Percentiles rank a stretch among this genome's conserved stretches.
phyloP scores from a whole-genome alignment of 2,329 filamentous ascomycete species.

The Colletotrichum spaethianum region DNA sequence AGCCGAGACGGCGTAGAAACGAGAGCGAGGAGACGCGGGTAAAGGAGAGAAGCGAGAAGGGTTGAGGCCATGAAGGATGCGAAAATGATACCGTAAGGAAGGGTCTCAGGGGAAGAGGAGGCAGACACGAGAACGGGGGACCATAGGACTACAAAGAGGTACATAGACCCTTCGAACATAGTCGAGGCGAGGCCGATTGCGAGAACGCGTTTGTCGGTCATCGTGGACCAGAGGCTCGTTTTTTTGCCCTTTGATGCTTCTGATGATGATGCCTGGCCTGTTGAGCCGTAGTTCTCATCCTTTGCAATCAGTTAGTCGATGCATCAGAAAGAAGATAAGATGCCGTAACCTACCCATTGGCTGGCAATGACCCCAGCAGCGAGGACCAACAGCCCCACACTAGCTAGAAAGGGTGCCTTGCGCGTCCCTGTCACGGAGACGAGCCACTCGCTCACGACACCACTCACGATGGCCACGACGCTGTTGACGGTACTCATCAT shows the following conservation, averaged over 20 bases:
- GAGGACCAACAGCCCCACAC: conserved; percentile 54
- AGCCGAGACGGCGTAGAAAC: conserved; percentile 43
- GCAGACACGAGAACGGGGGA: conserved; percentile 63
- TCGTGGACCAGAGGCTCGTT: conserved; percentile 43
- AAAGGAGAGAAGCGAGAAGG: conserved; percentile 70
- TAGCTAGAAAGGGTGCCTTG: conserved; percentile 63
- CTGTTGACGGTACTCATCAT: conserved; percentile 67
- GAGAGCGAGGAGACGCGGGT: conserved; percentile 47
- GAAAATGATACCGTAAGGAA: conserved; percentile 68
- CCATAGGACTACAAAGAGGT: conserved; percentile 74
- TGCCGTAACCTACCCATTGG: conserved; percentile 58
- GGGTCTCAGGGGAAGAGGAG: conserved; percentile 43
- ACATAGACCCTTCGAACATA: conserved; percentile 72
- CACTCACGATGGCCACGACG: conserved; percentile 67
- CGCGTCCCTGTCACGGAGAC: conserved; percentile 62
- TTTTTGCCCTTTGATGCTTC: conserved; percentile 31
- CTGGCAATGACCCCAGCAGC: conserved; percentile 61
- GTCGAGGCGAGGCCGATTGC: conserved; percentile 66
- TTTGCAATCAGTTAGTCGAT: conserved; percentile 42
- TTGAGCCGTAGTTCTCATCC: conserved; percentile 65
- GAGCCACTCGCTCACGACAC: conserved; percentile 66
- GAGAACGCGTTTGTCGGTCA: conserved; percentile 62
- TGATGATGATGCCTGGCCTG: conserved; percentile 37
- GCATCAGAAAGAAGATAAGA: background rate
- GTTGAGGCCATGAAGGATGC: conserved; percentile 72